Evolutionary conservation across 2,329 filamentous ascomycete species (phyloP).

Genomic region (Trichophyton verrucosum): DNA sequence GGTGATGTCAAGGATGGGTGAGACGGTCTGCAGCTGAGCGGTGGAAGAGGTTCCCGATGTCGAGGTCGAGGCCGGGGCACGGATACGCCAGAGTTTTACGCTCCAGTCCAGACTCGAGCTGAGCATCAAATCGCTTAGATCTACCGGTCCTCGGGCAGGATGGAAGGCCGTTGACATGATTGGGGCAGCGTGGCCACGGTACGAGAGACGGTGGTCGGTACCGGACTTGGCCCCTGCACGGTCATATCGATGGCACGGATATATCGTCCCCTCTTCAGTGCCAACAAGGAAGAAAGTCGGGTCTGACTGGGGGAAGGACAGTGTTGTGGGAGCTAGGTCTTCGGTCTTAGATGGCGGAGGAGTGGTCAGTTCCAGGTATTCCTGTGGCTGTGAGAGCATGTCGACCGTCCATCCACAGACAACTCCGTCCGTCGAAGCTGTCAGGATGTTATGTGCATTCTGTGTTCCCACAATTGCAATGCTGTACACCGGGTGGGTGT

Average conservation of each 20-base stretch:
- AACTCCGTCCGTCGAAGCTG: constrained; percentile 88
- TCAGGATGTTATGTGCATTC: constrained; percentile 97
- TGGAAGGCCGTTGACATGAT: constrained; percentile 97
- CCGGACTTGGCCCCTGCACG: constrained; percentile 93
- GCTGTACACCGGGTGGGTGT: constrained; percentile 92
- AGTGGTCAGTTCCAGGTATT: constrained; percentile 76
- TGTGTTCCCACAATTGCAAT: constrained; percentile 94
- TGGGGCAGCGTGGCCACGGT: constrained; percentile 80
- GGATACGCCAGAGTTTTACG: constrained; percentile 91
- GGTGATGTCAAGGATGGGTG: constrained; percentile 75
- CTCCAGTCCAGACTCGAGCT: constrained; percentile 94
- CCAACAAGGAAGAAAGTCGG: constrained; percentile 96
- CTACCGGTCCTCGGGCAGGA: constrained; percentile 78
- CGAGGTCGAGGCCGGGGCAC: constrained; percentile 35
- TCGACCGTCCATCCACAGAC: constrained; percentile 97
- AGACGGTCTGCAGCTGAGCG: constrained; percentile 39
- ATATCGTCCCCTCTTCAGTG: constrained; percentile 92
- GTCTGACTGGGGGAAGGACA: constrained; percentile 88
- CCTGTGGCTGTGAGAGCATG: constrained; percentile 93
- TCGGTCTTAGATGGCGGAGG: constrained; percentile 82
- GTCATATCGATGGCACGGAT: constrained; percentile 93
- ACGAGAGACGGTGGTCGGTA: constrained; percentile 76
- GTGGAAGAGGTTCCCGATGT: constrained; percentile 23
- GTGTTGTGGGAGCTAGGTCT: constrained; percentile 85
- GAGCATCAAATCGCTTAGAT: constrained; percentile 85